Percentiles rank a stretch among this genome's conserved stretches.
Evolutionary conservation across 805 yeast species (phyloP).

Genomic region (Wickerhamomyces mucosus): DNA sequence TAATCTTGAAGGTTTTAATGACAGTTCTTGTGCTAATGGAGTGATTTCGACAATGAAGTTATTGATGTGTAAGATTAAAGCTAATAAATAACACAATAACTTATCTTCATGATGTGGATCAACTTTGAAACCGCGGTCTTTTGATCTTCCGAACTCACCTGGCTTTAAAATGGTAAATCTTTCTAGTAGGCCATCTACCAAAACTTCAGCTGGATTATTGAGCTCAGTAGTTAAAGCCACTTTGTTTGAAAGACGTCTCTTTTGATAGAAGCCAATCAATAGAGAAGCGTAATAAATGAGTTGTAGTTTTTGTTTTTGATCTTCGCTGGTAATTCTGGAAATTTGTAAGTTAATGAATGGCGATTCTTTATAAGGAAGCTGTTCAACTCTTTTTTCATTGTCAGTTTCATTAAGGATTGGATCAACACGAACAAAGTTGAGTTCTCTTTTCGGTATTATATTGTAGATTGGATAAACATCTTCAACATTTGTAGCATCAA

Average conservation of each 20-base stretch:
- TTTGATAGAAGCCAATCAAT: slow-evolving; percentile 68
- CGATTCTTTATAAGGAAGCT: slow-evolving; percentile 56
- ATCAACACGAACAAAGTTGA: slow-evolving; percentile 53
- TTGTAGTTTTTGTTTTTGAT: slow-evolving; percentile 51
- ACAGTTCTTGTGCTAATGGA: slow-evolving; percentile 78
- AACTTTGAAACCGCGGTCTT: slow-evolving; percentile 64
- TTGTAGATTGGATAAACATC: slow-evolving; percentile 70
- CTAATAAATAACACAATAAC: slow-evolving; percentile 69
- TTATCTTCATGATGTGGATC: slow-evolving; percentile 89
- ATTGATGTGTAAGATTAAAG: slow-evolving; percentile 65
- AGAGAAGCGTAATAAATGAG: slow-evolving; percentile 74
- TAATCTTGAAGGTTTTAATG: slow-evolving; percentile 67
- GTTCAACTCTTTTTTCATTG: slow-evolving; percentile 38
- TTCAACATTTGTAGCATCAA: slow-evolving; percentile 73
- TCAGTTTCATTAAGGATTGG: slow-evolving; percentile 49
- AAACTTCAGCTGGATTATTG: slow-evolving; percentile 60
- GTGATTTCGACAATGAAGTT: slow-evolving; percentile 65
- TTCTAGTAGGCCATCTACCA: slow-evolving; percentile 62
- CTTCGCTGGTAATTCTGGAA: slow-evolving; percentile 29
- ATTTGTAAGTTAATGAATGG: slow-evolving; percentile 38
- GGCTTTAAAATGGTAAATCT: slow-evolving; percentile 62
- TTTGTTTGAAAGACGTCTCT: slow-evolving; percentile 57
- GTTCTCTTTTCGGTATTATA: slow-evolving; percentile 62
- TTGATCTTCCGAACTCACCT: slow-evolving; percentile 61
- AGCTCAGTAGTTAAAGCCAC: slow-evolving; percentile 49